phyloP scores from a whole-genome alignment of 305 asterid species.

The Fraxinus dipetala region DNA sequence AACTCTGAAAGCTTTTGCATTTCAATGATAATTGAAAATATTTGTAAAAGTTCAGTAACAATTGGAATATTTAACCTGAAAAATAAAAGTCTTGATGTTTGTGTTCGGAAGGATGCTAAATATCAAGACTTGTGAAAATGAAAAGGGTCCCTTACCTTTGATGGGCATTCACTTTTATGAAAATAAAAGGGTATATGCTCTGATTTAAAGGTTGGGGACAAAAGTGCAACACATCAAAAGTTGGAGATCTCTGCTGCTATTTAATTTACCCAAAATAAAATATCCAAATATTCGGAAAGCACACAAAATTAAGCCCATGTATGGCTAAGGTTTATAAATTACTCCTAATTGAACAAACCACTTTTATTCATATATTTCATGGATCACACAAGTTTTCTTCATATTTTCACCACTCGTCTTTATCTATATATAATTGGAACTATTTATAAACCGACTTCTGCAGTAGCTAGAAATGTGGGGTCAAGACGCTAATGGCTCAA shows the following conservation, averaged over 20 bases:
- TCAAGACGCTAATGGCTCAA: neutral
- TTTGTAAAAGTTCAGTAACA: neutral
- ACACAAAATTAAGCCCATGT: neutral
- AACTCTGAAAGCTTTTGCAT: neutral
- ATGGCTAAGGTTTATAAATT: neutral
- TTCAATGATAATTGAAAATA: neutral
- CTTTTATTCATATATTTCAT: neutral
- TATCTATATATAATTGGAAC: neutral
- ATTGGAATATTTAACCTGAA: too few species aligned
- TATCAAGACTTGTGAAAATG: neutral
- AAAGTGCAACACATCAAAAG: neutral
- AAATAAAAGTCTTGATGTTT: neutral
- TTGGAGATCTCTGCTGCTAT: neutral
- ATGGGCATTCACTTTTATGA: neutral
- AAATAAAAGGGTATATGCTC: neutral
- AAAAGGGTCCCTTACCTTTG: neutral
- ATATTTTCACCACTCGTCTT: neutral
- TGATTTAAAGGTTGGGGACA: neutral
- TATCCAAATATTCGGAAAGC: neutral
- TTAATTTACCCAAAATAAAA: neutral
- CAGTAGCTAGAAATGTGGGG: neutral
- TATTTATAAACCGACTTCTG: neutral
- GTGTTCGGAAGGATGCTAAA: neutral
- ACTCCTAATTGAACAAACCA: neutral
- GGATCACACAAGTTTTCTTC: neutral